Evolutionary conservation across 257 asterid genomes (phyloP), one percentile per base, ranked within the genome.

Genomic region (Gardenia jasminoides): DNA sequence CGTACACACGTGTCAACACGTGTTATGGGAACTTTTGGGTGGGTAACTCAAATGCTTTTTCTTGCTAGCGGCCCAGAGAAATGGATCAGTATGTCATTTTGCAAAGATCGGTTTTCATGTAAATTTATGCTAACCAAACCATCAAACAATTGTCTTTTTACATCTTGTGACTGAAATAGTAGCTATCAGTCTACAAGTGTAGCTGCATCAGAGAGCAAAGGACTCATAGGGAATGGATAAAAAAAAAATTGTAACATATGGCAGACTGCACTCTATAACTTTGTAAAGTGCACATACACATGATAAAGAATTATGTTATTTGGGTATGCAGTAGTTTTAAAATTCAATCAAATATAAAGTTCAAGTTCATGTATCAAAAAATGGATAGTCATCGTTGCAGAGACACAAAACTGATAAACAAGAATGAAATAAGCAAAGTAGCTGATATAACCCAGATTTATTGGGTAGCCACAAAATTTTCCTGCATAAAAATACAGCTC

Each of bases 11-110:
- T 94, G 78, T 86, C 93, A 71, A 94, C 98, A 16, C 97, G 98
- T 8, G 95, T 94, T 52, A 87, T 94, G 92, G 98, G 98, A 84
- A 94, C 98, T 83, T 92, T 94, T 80, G 98, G 98, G 98, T 94
- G 86, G 58, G 91, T 82, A 69, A 72, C 72, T 50, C 36, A 28
- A 54, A 73, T 61, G 54, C 69, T 73, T 70, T n/a, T 78, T 69
- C n/a, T 62, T 75, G 33, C 58, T 72, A 75, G 24, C 36, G 43
- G 72, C 58, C 24, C 46, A 74, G 2, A 28, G 28, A 30, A 22
- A 24, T 39, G 15, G 33, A 73, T 16, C 0, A 13, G 36, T 52
- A 11, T 39, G 50, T 70, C 22, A 19, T 3, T 47, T 65, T 41
- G 61, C 62, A 58, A 24, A 41, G 30, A 24, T 11, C 22, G 26